These are phyloP conservation scores for Fusarium praegraminearum DNA, from an alignment of 2,329 filamentous ascomycete genomes.

Conservation along the genomic window DNA sequence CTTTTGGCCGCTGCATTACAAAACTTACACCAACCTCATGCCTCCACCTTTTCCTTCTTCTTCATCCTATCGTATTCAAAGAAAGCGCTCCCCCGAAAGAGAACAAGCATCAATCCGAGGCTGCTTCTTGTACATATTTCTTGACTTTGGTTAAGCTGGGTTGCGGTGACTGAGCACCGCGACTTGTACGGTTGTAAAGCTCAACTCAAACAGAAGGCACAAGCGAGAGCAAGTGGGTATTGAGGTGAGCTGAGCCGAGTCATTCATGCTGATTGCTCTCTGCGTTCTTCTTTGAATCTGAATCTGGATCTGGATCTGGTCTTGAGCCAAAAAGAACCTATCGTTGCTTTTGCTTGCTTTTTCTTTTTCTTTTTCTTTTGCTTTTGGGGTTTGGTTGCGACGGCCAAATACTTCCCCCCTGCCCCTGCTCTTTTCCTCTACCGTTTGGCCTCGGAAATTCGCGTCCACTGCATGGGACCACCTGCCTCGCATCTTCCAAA, in stretches of 20 bases:
- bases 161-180: slow-evolving; percentile 27
- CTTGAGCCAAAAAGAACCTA: slow-evolving; percentile 37
- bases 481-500: slow-evolving; percentile 32
- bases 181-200: slow-evolving; percentile 28
- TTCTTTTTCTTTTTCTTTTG: neutral
- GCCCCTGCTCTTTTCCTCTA: slow-evolving; percentile 35
- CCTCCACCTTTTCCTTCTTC: slow-evolving; percentile 28
- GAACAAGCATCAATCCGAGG: slow-evolving; percentile 14
- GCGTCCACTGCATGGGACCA: slow-evolving; percentile 42
- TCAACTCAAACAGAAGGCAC: slow-evolving; percentile 24
- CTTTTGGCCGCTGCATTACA: slow-evolving; percentile 29
- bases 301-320: slow-evolving; percentile 32
- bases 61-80: slow-evolving; percentile 25
- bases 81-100: slow-evolving; percentile 25
- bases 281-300: slow-evolving; percentile 42
- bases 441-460: slow-evolving; percentile 19
- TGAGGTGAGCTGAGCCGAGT: slow-evolving; percentile 51
- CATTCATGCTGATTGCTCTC: slow-evolving; percentile 50
- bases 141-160: slow-evolving; percentile 8
- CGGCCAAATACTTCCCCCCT: slow-evolving; percentile 38
- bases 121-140: slow-evolving; percentile 9
- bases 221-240: slow-evolving; percentile 44
- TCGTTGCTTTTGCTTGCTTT: slow-evolving; percentile 10
- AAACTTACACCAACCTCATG: slow-evolving; percentile 33
- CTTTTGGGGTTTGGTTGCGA: slow-evolving; percentile 51